Conservation (phyloP, 331 rosid species). For the Stylosanthes scabra region DNA sequence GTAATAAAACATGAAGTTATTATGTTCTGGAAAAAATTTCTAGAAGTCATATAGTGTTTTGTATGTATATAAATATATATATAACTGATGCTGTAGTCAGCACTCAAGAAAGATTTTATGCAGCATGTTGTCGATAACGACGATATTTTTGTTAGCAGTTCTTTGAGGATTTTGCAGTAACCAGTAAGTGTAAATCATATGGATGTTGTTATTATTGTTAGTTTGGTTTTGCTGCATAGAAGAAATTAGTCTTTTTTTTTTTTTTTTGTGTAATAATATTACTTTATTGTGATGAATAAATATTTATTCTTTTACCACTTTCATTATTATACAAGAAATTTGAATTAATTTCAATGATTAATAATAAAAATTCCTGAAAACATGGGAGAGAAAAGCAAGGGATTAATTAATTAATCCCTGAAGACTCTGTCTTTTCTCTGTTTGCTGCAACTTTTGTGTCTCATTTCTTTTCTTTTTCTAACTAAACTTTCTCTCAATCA, state of each 20-base stretch:
- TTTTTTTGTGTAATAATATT: slow-evolving; percentile 30
- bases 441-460: slow-evolving; percentile 20
- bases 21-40: slow-evolving; percentile 3
- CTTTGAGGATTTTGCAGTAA: slow-evolving; percentile 6
- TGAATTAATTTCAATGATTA: no score
- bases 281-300: slow-evolving; percentile 15
- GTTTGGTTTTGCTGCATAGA: slow-evolving; percentile 36
- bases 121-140: slow-evolving; percentile 14
- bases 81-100: slow-evolving; percentile 31
- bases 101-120: slow-evolving; percentile 14
- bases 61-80: slow-evolving; percentile 35
- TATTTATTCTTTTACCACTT: slow-evolving; percentile 25
- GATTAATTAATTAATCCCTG: slow-evolving; percentile 28
- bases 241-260: slow-evolving; percentile 18
- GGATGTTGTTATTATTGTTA: slow-evolving; percentile 18
- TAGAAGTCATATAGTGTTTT: slow-evolving; percentile 16
- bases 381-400: slow-evolving; percentile 42
- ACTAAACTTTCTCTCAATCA: slow-evolving; percentile 51
- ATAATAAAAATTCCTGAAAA: no score
- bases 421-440: slow-evolving; percentile 31
- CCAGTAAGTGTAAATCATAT: slow-evolving; percentile 47
- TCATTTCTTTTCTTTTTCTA: slow-evolving; percentile 7
- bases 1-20: slow-evolving; percentile 11
- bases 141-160: slow-evolving; percentile 33
- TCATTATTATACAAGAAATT: no score